Conservation (phyloP, 768 basidiomycete species). For the Sporobolomyces pararoseus region DNA sequence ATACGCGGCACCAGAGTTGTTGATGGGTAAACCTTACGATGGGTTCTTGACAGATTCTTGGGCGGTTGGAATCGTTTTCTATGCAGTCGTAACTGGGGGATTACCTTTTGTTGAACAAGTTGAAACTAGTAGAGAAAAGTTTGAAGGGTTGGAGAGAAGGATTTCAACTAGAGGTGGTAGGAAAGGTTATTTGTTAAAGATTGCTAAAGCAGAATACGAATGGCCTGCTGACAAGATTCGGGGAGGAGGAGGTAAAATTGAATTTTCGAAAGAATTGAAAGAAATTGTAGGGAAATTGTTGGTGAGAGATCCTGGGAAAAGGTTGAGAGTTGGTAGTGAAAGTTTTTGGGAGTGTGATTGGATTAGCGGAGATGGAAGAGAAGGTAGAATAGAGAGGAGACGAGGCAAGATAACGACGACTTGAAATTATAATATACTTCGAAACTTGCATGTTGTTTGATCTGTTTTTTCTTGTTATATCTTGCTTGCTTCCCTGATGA, state of each 20-base stretch:
- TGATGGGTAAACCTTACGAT: conserved; percentile 67
- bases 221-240: conserved; percentile 52
- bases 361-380: conserved; percentile 52
- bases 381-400: conserved; percentile 34
- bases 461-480: too few relatives aligned
- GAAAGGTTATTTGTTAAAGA: conserved; percentile 66
- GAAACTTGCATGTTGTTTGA: too few relatives aligned
- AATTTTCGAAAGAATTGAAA: conserved; percentile 53
- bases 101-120: conserved; percentile 64
- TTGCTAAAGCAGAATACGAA: conserved; percentile 71
- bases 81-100: conserved; percentile 64
- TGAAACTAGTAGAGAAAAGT: conserved; percentile 4
- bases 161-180: conserved; percentile 24
- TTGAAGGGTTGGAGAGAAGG: conserved; percentile 19
- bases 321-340: conserved; percentile 56
- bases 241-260: neutral
- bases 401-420: conserved; percentile 1
- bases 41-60: conserved; percentile 80
- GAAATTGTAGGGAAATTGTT: conserved; percentile 62
- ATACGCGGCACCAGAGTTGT: conserved; percentile 76
- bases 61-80: conserved; percentile 85
- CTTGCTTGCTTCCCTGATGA: too few relatives aligned
- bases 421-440: too few relatives aligned
- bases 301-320: conserved; percentile 64
- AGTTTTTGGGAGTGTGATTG: conserved; percentile 61